phyloP scores from a whole-genome alignment of 2,329 filamentous ascomycete genomes.

The Cryphonectria naterciae region DNA sequence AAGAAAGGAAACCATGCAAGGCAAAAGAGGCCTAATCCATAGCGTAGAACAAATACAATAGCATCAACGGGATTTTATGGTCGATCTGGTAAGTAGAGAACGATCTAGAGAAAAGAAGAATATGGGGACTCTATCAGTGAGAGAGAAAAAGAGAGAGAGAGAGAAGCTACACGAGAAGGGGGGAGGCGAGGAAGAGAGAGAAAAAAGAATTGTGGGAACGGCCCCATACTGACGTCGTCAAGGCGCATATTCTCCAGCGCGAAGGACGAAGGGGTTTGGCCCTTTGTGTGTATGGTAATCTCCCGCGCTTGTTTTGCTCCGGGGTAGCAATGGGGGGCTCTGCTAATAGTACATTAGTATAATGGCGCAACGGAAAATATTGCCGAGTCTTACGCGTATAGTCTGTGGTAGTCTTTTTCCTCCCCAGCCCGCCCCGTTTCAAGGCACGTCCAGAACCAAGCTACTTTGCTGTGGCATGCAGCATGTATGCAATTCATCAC shows the following conservation, averaged over 20 bases:
- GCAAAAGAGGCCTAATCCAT: not conserved
- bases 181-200: not conserved
- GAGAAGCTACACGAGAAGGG: not conserved
- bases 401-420: not conserved
- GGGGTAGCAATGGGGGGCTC: not conserved
- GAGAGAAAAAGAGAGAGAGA: not conserved
- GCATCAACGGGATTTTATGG: not conserved
- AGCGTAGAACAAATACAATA: not conserved
- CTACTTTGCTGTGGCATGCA: not conserved
- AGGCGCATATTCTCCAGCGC: slow-evolving; percentile 7
- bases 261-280: not conserved
- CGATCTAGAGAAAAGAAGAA: not conserved
- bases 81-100: not conserved
- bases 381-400: slow-evolving; percentile 2
- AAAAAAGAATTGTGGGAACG: not conserved
- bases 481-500: not conserved
- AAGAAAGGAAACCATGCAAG: not conserved
- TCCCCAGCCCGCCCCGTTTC: not conserved
- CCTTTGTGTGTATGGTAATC: slow-evolving; percentile 1
- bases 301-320: slow-evolving; percentile 7
- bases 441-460: not conserved
- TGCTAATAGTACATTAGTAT: not conserved
- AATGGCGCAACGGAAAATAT: not conserved
- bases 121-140: not conserved
- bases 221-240: slow-evolving; percentile 21